phyloP scores from a whole-genome alignment of 1,284 basidiomycete species.

The Cryptococcus sp. region DNA sequence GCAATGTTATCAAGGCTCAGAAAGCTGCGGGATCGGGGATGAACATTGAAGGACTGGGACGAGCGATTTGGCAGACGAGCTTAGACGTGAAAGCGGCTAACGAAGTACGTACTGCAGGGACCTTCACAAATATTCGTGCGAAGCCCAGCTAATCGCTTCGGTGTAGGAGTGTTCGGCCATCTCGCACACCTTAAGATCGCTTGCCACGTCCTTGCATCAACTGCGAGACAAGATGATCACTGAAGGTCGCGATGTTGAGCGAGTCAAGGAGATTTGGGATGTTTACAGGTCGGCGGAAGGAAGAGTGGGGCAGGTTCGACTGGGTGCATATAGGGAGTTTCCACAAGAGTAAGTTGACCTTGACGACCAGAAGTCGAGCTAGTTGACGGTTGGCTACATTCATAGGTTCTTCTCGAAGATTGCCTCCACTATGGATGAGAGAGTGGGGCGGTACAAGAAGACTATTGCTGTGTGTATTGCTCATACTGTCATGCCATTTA shows the following conservation, averaged over 20 bases:
- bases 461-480: slow-evolving; percentile 33
- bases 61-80: slow-evolving; percentile 46
- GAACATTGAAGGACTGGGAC: slow-evolving; percentile 34
- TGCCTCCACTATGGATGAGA: slow-evolving; percentile 36
- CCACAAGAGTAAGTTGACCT: slow-evolving; percentile 36
- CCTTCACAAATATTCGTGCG: no score
- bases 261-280: slow-evolving; percentile 46
- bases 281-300: slow-evolving; percentile 41
- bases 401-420: slow-evolving; percentile 39
- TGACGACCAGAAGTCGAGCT: not conserved
- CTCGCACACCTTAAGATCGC: slow-evolving; percentile 34
- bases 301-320: slow-evolving; percentile 30
- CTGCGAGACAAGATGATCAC: slow-evolving; percentile 31
- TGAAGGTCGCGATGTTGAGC: slow-evolving; percentile 38
- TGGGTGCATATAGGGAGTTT: slow-evolving; percentile 44
- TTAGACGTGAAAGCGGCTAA: slow-evolving; percentile 40
- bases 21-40: slow-evolving; percentile 36
- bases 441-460: slow-evolving; percentile 42
- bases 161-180: slow-evolving; percentile 40
- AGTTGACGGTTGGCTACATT: not conserved
- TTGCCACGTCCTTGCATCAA: slow-evolving; percentile 30
- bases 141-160: no score
- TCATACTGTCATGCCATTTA: slow-evolving; percentile 1
- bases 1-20: slow-evolving; percentile 36
- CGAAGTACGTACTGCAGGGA: slow-evolving; percentile 25